A percentile compares a stretch with the other conserved stretches of the same genome.
Evolutionary conservation across 352 stramenopile genomes (phyloP).

Genomic region (Pythium dissimile): DNA sequence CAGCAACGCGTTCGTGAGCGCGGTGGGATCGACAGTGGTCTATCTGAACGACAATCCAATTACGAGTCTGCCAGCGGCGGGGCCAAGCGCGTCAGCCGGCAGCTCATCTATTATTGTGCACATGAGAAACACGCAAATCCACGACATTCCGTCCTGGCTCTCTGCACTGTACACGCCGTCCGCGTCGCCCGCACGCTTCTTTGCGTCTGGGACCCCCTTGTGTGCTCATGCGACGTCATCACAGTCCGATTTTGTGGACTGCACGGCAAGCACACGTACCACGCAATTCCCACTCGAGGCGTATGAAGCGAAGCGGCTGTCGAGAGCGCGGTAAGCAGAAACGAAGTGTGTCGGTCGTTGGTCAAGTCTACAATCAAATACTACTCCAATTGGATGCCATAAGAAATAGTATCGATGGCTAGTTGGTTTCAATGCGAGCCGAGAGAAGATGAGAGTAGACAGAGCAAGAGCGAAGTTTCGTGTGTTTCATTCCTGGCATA

Average conservation of each 20-base stretch:
- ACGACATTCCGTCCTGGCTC: neutral
- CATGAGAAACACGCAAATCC: neutral
- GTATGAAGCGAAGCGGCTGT: neutral
- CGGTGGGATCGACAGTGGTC: neutral
- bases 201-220: neutral
- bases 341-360: too few relatives aligned
- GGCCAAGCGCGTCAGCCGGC: neutral
- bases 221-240: neutral
- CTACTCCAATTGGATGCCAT: too few relatives aligned
- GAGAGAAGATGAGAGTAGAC: too few relatives aligned
- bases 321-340: too few relatives aligned
- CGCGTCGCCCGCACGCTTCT: neutral
- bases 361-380: too few relatives aligned
- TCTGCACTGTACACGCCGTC: neutral
- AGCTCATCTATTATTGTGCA: too few relatives aligned
- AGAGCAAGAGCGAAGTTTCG: too few relatives aligned
- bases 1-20: neutral
- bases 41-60: slow-evolving; percentile 12
- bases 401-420: too few relatives aligned
- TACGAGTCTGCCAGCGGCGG: neutral
- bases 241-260: neutral
- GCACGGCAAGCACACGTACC: neutral
- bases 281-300: neutral
- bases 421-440: too few relatives aligned
- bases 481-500: too few relatives aligned